Base-by-base conservation (phyloP, 345 rosid genomes). In the Salix brachista region DNA sequence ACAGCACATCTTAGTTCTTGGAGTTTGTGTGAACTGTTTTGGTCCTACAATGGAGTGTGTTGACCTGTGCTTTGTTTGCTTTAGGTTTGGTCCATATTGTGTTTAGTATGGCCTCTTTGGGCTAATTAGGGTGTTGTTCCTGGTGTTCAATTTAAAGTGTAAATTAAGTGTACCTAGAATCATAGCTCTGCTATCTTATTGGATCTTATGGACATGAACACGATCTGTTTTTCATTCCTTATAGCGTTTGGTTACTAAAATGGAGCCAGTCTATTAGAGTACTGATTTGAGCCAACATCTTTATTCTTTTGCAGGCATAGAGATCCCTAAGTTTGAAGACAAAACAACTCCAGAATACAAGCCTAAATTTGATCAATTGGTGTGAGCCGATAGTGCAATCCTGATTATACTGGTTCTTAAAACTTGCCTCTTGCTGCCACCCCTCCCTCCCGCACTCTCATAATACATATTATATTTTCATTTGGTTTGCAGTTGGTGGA, bases 311-410 rank as follows among this genome's bases (percentile, higher is more conserved):
- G 37, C 90, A 96, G 99, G 90, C 58, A 37, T 94, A 67, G 90
- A 94, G 85, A 82, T 96, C 67, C 98, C 99, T 42, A 96, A 92
- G 89, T 94, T 23, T 69, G 96, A 87, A 37, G 99, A 96, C 84
- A 92, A 80, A 0, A 96, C 91, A 74, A 94, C 98, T 48, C 98
- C 98, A 78, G 82, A 96, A 61, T 96, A 91, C 91, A 92, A 92
- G 79, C 95, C 99, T 6, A 96, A 92, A 79, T 94, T 96, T 83
- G 98, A 94, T 69, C 80, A 91, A 44, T 75, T 96, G 94, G 99
- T 96, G 83, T 87, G 97, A 37, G 75, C 71, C 54, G 64, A 50
- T 30, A 25, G 25, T 67, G 42, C 79, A 10, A 44, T 78, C 37
- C 25, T 66, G 23, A 65, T 76, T 44, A 71, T 75, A 17, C 21